phyloP scores from a whole-genome alignment of 768 basidiomycete species.

The Lactarius sp. region DNA sequence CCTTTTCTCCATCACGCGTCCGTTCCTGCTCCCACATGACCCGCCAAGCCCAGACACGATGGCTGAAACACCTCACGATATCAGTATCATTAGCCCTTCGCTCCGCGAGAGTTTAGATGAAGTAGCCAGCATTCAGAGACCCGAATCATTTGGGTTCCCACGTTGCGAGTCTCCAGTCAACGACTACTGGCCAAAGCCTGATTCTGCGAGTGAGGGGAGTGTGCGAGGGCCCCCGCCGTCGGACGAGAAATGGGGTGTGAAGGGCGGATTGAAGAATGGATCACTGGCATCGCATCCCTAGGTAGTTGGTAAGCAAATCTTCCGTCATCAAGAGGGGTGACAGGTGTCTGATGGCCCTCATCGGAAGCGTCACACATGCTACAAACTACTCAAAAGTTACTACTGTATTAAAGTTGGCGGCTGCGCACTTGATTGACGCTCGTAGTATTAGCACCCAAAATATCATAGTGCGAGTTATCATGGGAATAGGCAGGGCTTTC shows the following conservation, averaged over 20 bases:
- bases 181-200: not conserved
- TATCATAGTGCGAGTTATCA: too few relatives aligned
- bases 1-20: constrained; percentile 29
- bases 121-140: not conserved
- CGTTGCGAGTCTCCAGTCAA: not conserved
- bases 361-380: not conserved
- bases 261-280: too few relatives aligned
- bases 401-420: too few relatives aligned
- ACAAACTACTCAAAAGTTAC: too few relatives aligned
- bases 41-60: not conserved
- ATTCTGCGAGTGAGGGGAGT: too few relatives aligned
- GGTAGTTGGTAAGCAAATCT: not conserved
- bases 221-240: too few relatives aligned
- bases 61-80: not conserved
- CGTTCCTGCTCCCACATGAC: too few relatives aligned
- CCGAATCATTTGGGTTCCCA: not conserved
- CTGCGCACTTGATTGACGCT: too few relatives aligned
- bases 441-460: too few relatives aligned
- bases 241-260: too few relatives aligned
- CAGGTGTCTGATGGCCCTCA: not conserved
- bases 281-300: not conserved
- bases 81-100: not conserved
- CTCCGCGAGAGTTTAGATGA: not conserved
- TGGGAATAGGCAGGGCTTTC: too few relatives aligned
- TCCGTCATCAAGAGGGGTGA: too few relatives aligned